Evolutionary conservation across 225 moss, liverwort and hornwort species (phyloP), one percentile per base, ranked within the genome.

Genomic region (Neckera pumila): DNA sequence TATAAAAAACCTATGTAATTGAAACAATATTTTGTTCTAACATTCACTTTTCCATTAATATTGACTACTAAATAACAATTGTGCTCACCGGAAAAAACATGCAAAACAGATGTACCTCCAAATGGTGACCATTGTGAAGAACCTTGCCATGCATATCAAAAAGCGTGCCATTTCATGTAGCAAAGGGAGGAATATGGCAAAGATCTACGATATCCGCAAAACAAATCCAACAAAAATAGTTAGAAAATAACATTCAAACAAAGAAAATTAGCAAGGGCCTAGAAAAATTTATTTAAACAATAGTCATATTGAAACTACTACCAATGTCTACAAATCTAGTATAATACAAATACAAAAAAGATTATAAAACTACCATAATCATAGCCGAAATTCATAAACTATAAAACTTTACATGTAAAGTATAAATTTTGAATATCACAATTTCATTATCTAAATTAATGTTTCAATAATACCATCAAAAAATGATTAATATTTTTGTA

Each of bases 11-110:
- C 3, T 43, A 26, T 6, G 17, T 28, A 28, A 72, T 6, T 43
- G 14, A 6, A 43, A 17, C 28, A 17, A 17, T 10, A 17, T 2
- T 27, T 28, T 14, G 2, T 1, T 42, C 27, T 72, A 72, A 28
- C 9, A 15, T 43, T 0, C 0, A 45, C 10, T 45, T 72, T 71
- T 72, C 10, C 17, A 45, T 45, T 0, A 1, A 3, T 9, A 28
- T 0, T 2, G 17, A 3, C 3, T 45, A 30, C 0, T 6, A 17
- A 10, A 3, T 45, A 45, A 11, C 0, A 30, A 6, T 45, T 45
- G 2, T 17, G 0, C 45, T 45, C 45, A 73, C 73, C 45, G 0
- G 2, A 1, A 17, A 16, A 45, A 73, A 17, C 73, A 45, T 30
- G 30, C 6, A 10, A 30, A 45, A 30, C 11, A 17, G 0, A 73